Percentiles rank a stretch among this genome's conserved stretches.
These are phyloP conservation scores for Boletus eberwhitei DNA, from an alignment of 768 basidiomycete genomes.

Conservation along the genomic window DNA sequence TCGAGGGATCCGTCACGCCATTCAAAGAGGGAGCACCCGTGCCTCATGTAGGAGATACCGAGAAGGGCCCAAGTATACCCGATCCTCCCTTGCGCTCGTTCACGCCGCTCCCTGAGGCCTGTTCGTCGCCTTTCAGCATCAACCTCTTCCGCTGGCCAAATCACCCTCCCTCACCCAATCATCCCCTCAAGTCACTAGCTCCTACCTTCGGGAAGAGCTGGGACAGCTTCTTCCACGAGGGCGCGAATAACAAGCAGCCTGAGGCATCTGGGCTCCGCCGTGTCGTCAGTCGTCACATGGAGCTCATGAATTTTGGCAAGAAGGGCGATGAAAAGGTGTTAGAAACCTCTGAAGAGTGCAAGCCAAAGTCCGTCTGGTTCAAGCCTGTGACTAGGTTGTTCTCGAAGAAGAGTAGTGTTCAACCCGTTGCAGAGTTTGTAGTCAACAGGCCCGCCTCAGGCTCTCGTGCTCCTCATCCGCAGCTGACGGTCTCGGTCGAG, in stretches of 20 bases:
- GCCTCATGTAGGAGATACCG: slow-evolving; percentile 21
- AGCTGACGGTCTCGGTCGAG: slow-evolving; percentile 44
- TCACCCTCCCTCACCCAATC: slow-evolving; percentile 23
- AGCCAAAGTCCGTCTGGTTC: slow-evolving; percentile 34
- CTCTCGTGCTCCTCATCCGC: slow-evolving; percentile 26
- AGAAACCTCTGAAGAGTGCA: slow-evolving; percentile 19
- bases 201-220: slow-evolving; percentile 40
- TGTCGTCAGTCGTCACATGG: slow-evolving; percentile 35
- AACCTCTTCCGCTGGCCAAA: slow-evolving; percentile 40
- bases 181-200: slow-evolving; percentile 26
- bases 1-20: slow-evolving; percentile 40
- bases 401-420: slow-evolving; percentile 18
- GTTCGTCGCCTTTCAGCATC: slow-evolving; percentile 26
- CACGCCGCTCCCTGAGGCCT: slow-evolving; percentile 47
- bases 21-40: slow-evolving; percentile 13
- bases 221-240: slow-evolving; percentile 42
- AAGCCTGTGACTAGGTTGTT: slow-evolving; percentile 33
- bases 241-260: slow-evolving; percentile 14
- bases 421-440: slow-evolving; percentile 17
- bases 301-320: slow-evolving; percentile 44
- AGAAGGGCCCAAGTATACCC: slow-evolving; percentile 19
- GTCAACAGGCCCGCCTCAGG: slow-evolving; percentile 15
- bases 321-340: slow-evolving; percentile 31
- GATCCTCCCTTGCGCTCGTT: slow-evolving; percentile 42
- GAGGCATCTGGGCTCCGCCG: slow-evolving; percentile 25